Evolutionary conservation across 768 basidiomycete species (phyloP).

Genomic region (Mycena amicta): DNA sequence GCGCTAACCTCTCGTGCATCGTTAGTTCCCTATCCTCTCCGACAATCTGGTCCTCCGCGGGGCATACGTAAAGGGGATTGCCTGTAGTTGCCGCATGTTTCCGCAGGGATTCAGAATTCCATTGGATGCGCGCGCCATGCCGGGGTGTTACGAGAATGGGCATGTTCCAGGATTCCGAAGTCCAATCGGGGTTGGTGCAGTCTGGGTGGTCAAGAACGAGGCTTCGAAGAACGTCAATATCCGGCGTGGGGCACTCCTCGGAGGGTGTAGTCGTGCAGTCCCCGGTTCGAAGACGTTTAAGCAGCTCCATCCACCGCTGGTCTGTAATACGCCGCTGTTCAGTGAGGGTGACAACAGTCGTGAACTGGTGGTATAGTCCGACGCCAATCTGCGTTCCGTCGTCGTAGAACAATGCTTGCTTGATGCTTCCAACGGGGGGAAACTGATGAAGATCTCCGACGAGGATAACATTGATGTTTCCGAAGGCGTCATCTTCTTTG

Average conservation of each 20-base stretch:
- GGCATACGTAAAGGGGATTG: neutral
- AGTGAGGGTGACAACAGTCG: conserved; percentile 36
- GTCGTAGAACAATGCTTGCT: conserved; percentile 23
- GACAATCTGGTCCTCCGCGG: neutral
- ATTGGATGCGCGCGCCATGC: neutral
- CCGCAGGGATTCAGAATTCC: neutral
- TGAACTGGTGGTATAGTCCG: conserved; percentile 31
- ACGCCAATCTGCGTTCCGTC: conserved; percentile 22
- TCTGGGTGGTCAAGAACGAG: conserved; percentile 12
- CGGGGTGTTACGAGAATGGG: neutral
- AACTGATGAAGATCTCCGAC: conserved; percentile 50
- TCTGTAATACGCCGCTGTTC: conserved; percentile 40
- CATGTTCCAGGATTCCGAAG: neutral
- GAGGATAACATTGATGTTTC: conserved; percentile 42
- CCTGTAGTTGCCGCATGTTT: neutral
- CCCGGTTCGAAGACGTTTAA: conserved; percentile 31
- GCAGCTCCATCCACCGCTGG: conserved; percentile 31
- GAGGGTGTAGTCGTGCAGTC: no score
- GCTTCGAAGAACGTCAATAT: conserved; percentile 30
- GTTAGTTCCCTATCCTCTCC: neutral
- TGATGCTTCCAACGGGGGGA: conserved; percentile 37
- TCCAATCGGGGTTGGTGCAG: neutral
- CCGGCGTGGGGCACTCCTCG: no score
- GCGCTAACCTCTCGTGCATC: neutral
- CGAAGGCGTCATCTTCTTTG: conserved; percentile 28